Base-by-base conservation (phyloP, 495 filamentous ascomycete genomes). In the Hapsidospora chrysogenum region DNA sequence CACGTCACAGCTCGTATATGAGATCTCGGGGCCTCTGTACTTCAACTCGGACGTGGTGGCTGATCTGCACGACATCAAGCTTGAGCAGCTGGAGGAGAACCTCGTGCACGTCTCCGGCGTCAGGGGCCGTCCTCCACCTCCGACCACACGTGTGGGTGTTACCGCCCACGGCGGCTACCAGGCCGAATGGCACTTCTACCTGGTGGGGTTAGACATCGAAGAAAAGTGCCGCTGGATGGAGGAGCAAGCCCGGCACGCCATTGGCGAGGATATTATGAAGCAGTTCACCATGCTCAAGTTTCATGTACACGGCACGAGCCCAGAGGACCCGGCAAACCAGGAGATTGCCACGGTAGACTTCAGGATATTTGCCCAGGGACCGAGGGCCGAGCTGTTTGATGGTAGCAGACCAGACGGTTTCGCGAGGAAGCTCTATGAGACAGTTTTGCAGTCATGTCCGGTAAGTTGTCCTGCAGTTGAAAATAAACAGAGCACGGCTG, bases 11-110 rank as follows among this genome's bases (percentile, higher is more conserved):
- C 47, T 75, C 2, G 42, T 75, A 10, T 75, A 76, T 48, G 72
- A 76, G 44, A 66, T 75, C 27, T 70, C 74, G 39, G 72, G 72
- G 1, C 63, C n/a, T n/a, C n/a, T n/a, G n/a, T n/a, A n/a, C n/a
- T n/a, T n/a, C n/a, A 71, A 74, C 49, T 63, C 56, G 1, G 72
- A 76, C 45, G 69, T 75, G 30, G 50, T 48, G 7, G 56, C 56
- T 3, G 34, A 46, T 21, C 43, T 58, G 11, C 33, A 43, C 19
- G 35, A 40, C 29, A 47, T 57, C 39, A 41, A 50, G 20, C 47
- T 58, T 30, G 41, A 46, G 29, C 44, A 60, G 28, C 17, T 48
- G 17, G 51, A 41, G 9, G 39, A 47, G 28, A 45, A 58, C 33
- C 36, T 29, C n/a, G 55, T 60, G 3, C 27, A 33, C 9, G 43